A percentile compares a stretch with the other conserved stretches of the same genome.
phyloP scores from a whole-genome alignment of 306 rosid genomes.

The Argentina anserina region DNA sequence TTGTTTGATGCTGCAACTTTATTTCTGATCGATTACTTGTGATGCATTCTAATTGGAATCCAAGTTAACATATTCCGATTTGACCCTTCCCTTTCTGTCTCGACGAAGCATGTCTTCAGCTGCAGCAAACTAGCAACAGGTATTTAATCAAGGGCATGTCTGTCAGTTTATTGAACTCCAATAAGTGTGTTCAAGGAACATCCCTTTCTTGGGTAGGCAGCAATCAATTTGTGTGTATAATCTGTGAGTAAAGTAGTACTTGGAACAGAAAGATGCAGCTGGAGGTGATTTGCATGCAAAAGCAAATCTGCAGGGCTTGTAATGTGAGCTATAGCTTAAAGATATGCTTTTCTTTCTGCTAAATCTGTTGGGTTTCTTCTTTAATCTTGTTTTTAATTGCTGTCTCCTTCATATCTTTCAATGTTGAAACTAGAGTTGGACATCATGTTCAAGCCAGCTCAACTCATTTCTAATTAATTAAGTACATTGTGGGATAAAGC shows the following conservation, averaged over 20 bases:
- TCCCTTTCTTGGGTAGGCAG: slow-evolving; percentile 54
- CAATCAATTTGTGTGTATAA: slow-evolving; percentile 31
- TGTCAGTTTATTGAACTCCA: background rate
- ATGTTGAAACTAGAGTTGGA: background rate
- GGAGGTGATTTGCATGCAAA: background rate
- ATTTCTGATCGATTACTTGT: background rate
- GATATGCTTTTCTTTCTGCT: slow-evolving; percentile 38
- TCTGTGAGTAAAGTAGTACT: slow-evolving; percentile 22
- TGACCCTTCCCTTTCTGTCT: background rate
- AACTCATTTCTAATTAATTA: background rate
- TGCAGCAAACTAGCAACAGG: background rate
- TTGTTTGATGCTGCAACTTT: slow-evolving; percentile 9
- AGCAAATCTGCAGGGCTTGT: slow-evolving; percentile 20
- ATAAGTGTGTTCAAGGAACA: slow-evolving; percentile 22
- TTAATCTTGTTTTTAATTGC: slow-evolving; percentile 11
- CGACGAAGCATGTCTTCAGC: no score
- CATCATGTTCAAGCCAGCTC: slow-evolving; percentile 3
- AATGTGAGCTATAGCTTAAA: slow-evolving; percentile 12
- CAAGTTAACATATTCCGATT: background rate
- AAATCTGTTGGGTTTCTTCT: slow-evolving; percentile 21
- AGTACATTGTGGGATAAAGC: no score
- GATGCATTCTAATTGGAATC: background rate
- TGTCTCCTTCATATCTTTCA: background rate
- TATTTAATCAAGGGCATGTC: background rate
- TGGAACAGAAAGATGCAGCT: background rate